Evolutionary conservation across 257 asterid species (phyloP), one percentile per base, ranked within the genome.

Genomic region (Eucommia ulmoides): DNA sequence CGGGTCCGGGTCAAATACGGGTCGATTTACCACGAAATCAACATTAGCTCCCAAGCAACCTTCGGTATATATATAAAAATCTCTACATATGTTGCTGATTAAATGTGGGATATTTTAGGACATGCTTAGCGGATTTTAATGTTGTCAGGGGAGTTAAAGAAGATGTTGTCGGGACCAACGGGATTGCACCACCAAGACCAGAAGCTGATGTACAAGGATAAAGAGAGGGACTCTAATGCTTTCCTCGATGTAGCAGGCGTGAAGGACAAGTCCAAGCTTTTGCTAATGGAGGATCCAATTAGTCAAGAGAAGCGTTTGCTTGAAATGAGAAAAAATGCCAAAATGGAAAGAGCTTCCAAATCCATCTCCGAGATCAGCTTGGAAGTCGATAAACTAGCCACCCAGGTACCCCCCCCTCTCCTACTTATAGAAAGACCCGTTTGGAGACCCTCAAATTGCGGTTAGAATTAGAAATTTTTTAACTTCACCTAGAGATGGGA

Each of bases 171-270:
- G 1, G 97, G 84, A 51, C 84, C 89, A 16, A 88, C 95, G 2
- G 94, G 97, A 1, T 50, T 88, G 72, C 87, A 84, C 70, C 95
- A 84, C 61, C 75, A 75, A 62, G 97, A 88, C 56, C 97, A 88
- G 74, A 88, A 88, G 77, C 72, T 88, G 44, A 56, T 73, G 42
- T 88, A 62, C 74, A 84, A 81, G 76, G 80, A 82, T 21, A 81
- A 72, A 55, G 97, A 88, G 58, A 77, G 93, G 66, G 86, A 88
- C 49, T 84, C 92, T 0, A 81, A 72, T 9, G 73, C 76, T 7
- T 88, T 74, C 64, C 93, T 88, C 18, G 97, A 88, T 53, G 54
- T 45, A 16, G 38, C 61, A 0, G 97, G 97, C 4, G 83, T 88
- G 45, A 88, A 88, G 62, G 84, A 88, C 54, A 88, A 88, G 48